Evolutionary conservation across 2,329 filamentous ascomycete genomes (phyloP), one percentile per base, ranked within the genome.

Genomic region (Pseudodiploospora longispora): DNA sequence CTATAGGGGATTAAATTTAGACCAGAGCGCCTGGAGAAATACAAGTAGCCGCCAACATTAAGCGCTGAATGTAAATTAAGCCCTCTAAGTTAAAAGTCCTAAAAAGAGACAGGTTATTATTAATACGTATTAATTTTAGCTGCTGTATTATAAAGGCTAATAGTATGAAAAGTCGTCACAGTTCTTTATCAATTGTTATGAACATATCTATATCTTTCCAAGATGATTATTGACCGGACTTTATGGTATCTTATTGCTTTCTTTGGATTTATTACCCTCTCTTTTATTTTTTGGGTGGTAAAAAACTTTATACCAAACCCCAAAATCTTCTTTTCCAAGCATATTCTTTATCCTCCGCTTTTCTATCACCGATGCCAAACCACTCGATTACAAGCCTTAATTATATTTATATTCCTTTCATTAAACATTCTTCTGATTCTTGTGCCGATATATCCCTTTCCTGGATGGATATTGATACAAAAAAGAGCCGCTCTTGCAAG

Each of bases 201-300:
- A 2, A 19, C 7, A 12, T 6, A 12, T 4, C 29, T 31, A 7
- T 9, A 10, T 39, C 32, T 28, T 42, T 12, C 30, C 6, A 43
- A 19, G 8, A 47, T 47, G 6, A 30, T 43, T 3, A 8, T 47
- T 35, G 34, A 47, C 27, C 5, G 6, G 30, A 47, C 38, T 27
- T 10, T 47, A 12, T 43, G 6, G 34, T 47, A 47, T 31, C 34
- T 47, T 10, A 41, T 47, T 40, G 6, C 35, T 27, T 47, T 47
- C 32, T 47, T 47, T 45, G 6, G 39, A 3, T 41, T 47, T 44
- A 39, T 44, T 30, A 10, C 32, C 10, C 4, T 42, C 6, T 41
- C 42, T 29, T 36, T 47, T 10, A 10, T 39, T 28, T 4, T 44
- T 31, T 47, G 6, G 42, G 34, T 9, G 9, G 12, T 44, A 12